Evolutionary conservation across 148 eudicot genomes (phyloP), one percentile per base, ranked within the genome.

Genomic region (Vaccinium darrowii): DNA sequence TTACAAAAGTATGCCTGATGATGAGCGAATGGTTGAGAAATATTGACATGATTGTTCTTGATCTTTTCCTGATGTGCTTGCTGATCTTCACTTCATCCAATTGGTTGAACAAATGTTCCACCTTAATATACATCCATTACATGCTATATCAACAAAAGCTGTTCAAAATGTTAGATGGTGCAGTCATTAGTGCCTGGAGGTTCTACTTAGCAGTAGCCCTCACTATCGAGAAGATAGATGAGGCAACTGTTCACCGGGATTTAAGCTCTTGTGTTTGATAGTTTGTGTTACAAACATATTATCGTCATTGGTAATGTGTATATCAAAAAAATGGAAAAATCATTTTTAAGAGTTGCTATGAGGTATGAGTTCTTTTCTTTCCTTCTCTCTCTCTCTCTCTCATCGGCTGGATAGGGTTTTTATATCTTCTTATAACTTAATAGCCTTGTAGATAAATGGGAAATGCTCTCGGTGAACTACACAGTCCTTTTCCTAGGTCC

Each of bases 31-130:
- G 14, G 82, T 39, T 50, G 72, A 58, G 5, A 36, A 83, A 18
- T 53, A 57, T 73, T 3, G n/a, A 52, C 83, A 63, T 65, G 60
- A 51, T 82, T 30, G 57, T 71, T 56, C 83, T 85, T 56, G 30
- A 23, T 54, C 62, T 69, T 82, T 58, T 85, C 58, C 76, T 27
- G 43, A 53, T 60, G 39, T 82, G 21, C 49, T 83, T 83, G 79
- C 36, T n/a, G 36, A 83, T 83, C 65, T 83, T 56, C 7, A 25
- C 19, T 43, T 36, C 8, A 21, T 57, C 36, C 27, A 82, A 15
- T 73, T 39, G 49, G 78, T 36, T 51, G 52, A 21, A 14, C 39
- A 19, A 19, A 1, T 25, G 0, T 49, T 69, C 49, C 0, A n/a
- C n/a, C 30, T 30, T 2, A 0, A 47, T 14, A 15, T 8, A 21